Percentiles rank a stretch among this genome's conserved stretches.
phyloP scores from a whole-genome alignment of 495 filamentous ascomycete species.

The Tuber borchii region DNA sequence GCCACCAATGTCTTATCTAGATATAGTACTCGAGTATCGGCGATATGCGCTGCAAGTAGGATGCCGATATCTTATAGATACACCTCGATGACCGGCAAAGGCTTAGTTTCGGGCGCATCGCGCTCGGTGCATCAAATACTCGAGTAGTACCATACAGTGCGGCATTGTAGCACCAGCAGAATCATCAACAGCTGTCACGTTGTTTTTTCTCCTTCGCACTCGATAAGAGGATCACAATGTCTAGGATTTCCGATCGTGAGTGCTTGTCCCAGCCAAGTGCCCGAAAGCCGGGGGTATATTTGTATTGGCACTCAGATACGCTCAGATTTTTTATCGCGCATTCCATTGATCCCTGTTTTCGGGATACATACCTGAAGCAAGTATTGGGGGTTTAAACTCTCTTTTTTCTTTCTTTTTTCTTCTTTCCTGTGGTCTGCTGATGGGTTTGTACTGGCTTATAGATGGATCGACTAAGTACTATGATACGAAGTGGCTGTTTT shows the following conservation, averaged over 20 bases:
- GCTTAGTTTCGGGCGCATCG: not conserved
- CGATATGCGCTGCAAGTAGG: not conserved
- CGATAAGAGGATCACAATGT: not conserved
- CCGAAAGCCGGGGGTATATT: not conserved
- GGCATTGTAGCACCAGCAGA: not conserved
- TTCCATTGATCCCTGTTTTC: not conserved
- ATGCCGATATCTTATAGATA: not conserved
- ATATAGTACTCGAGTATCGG: not conserved
- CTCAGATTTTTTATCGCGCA: not conserved
- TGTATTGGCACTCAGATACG: not conserved
- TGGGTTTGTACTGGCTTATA: not conserved
- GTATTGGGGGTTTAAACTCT: not conserved
- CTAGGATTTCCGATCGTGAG: not conserved
- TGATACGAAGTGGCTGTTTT: not conserved
- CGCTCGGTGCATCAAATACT: not conserved
- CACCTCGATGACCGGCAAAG: not conserved
- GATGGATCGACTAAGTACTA: not conserved
- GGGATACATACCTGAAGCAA: not conserved
- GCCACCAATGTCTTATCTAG: not conserved
- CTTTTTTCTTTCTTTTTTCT: not conserved
- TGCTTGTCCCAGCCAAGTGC: not conserved
- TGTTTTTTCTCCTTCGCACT: not conserved
- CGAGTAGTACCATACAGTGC: not conserved
- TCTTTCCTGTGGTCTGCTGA: not conserved
- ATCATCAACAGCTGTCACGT: not conserved